Base-by-base conservation (phyloP, 805 yeast species). In the Spathaspora sp. region DNA sequence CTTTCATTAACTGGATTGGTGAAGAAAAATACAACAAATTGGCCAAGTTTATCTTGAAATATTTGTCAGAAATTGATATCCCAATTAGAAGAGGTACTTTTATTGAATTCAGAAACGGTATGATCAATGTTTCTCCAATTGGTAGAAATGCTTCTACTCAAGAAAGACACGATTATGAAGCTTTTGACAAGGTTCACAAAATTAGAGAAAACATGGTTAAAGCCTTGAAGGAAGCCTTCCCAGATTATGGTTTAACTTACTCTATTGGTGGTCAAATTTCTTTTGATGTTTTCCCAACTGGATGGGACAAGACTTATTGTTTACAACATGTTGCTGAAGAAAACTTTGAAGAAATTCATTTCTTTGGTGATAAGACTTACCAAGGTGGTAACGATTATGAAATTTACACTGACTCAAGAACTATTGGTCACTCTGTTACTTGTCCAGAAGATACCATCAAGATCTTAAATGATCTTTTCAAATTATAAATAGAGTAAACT, bases 261-360 rank as follows among this genome's bases (percentile, higher is more conserved):
- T 94, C 99, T 54, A 94, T 94, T 59, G 99, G 99, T 73, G 99
- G 99, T 63, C 98, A 94, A 81, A 94, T 94, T 71, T 93, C 98
- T 35, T 94, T 94, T 65, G 99, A 94, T 67, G 98, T 94, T 58
- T 94, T 94, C 93, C 99, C 99, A 78, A 89, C 97, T 57, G 99
- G 99, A 67, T 94, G 99, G 99, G 99, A 94, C 76, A 94, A 94
- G 83, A 94, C 99, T 56, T 94, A 93, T 79, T 89, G 96, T 74
- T 82, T 94, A 69, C 91, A 87, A 74, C 99, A 93, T 75, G 92
- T 94, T 62, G 89, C 76, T 64, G 72, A 78, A 54, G 97, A 93
- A 74, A 84, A 87, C 59, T 94, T 92, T 78, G 79, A 84, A 65
- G 80, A 83, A 62, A 90, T 94, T 64, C 98, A 94, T 79, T 94